A percentile compares a stretch with the other conserved stretches of the same genome.
Conservation (phyloP, 116 monocot genomes). For the Trichopus zeylanicus region DNA sequence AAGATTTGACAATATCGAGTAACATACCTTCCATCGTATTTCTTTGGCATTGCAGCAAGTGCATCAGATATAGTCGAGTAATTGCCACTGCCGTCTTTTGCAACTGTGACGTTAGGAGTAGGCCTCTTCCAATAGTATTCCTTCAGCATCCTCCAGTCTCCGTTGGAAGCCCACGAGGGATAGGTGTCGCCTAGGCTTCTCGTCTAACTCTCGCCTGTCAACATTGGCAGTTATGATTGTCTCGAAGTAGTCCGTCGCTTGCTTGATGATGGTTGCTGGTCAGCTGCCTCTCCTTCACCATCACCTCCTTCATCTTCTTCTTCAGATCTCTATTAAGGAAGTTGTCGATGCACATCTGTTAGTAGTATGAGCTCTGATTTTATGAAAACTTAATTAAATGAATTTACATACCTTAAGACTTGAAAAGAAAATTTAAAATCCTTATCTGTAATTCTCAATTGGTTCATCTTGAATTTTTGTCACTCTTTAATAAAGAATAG, state of each 20-base stretch:
- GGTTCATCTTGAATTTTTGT: too few species aligned
- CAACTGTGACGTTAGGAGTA: conserved; percentile 64
- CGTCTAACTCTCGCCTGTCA: conserved; percentile 8
- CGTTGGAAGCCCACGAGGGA: conserved; percentile 44
- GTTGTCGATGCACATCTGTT: conserved; percentile 72
- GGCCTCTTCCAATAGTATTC: conserved; percentile 10
- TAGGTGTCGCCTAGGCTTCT: conserved; percentile 10
- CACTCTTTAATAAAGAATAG: too few species aligned
- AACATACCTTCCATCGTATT: conserved; percentile 6
- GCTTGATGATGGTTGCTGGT: conserved; percentile 75
- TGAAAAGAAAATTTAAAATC: too few species aligned
- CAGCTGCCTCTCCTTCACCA: conserved; percentile 46
- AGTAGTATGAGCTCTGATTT: too few species aligned
- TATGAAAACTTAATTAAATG: too few species aligned
- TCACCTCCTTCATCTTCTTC: conserved; percentile 46
- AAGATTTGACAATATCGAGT: too few species aligned
- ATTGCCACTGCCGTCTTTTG: conserved; percentile 74
- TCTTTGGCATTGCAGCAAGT: conserved; percentile 45
- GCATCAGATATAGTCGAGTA: conserved; percentile 65
- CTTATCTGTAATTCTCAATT: too few species aligned
- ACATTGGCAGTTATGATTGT: conserved; percentile 11
- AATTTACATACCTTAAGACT: too few species aligned
- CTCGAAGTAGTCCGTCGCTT: conserved; percentile 29
- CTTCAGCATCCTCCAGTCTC: conserved; percentile 33
- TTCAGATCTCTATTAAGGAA: conserved; percentile 60